Evolutionary conservation across 169 alveolate species (phyloP), one percentile per base, ranked within the genome.

Genomic region (Cyclospora cayetanensis): DNA sequence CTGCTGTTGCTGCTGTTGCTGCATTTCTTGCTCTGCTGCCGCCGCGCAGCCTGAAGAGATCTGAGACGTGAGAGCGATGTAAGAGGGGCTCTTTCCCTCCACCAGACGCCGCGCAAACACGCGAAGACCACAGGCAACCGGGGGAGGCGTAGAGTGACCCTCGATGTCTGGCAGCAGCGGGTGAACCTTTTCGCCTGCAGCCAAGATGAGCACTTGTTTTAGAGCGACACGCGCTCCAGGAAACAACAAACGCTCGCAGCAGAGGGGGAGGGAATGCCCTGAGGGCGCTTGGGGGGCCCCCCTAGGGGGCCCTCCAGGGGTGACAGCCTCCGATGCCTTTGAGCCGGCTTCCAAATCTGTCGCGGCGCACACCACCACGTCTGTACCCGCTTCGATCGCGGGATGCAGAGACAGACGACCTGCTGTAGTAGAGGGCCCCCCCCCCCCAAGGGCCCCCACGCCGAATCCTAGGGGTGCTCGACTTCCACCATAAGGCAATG

Each of bases 371-470:
- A 76, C 65, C 50, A 76, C 86, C 5, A 31, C 1, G n/a, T 76
- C 86, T 9, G 27, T 7, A n/a, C 42, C 1, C 22, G n/a, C 68
- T 15, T 34, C 86, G 31, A 43, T 15, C 4, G 86, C 86, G 35
- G 86, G 86, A 31, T 76, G 86, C 7, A 25, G 86, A 76, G 86
- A 76, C 86, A 76, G 4, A 0, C 86, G 86, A 25, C 86, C 86
- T n/a, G 86, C 86, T 41, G 53, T 15, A 12, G 86, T 60, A 42
- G 66, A 65, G 35, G 42, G 4, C 43, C 86, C 86, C 60, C 60
- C 60, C 15, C n/a, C 7, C n/a, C n/a, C 7, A n/a, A n/a, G n/a
- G 60, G 15, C 60, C 7, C 60, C 60, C 60, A 46, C 15, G 15
- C n/a, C 60, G 4, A 76, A 1, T 2, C 86, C 66, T n/a, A 31